Evolutionary conservation across 495 filamentous ascomycete species (phyloP).

Genomic region (Daldinia caldariorum): DNA sequence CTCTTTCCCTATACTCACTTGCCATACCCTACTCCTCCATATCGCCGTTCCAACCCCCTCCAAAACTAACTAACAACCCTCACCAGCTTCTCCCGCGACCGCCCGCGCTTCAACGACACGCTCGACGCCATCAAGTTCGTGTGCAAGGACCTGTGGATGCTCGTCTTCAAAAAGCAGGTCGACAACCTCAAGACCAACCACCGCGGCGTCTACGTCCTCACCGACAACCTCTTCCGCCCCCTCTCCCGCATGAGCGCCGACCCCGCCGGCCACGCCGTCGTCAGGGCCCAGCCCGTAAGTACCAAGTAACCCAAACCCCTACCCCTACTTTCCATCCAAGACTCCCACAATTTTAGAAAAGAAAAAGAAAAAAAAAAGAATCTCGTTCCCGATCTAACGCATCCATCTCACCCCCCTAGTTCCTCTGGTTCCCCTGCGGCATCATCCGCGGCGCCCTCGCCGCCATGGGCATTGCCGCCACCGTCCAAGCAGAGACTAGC

Average conservation of each 20-base stretch:
- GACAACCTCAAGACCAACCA: conserved; percentile 99
- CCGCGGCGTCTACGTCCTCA: conserved; percentile 93
- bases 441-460: conserved; percentile 88
- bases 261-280: conserved; percentile 72
- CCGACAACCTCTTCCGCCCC: conserved; percentile 91
- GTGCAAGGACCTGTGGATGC: conserved; percentile 96
- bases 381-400: too few relatives aligned
- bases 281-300: conserved; percentile 82
- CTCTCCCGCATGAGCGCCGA: conserved; percentile 87
- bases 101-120: conserved; percentile 86
- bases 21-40: background rate
- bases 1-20: background rate
- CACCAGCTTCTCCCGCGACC: conserved; percentile 82
- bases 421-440: conserved; percentile 94
- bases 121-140: conserved; percentile 96
- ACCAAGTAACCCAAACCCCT: conserved; percentile 12
- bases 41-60: background rate
- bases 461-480: conserved; percentile 88
- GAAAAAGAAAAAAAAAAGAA: too few relatives aligned
- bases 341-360: too few relatives aligned
- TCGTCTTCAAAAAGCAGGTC: conserved; percentile 94
- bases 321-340: too few relatives aligned
- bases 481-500: conserved; percentile 83
- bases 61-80: background rate
- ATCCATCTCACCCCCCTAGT: conserved; percentile 63